Conservation (phyloP, 768 basidiomycete species). For the Agaricus sinodeliciosus region DNA sequence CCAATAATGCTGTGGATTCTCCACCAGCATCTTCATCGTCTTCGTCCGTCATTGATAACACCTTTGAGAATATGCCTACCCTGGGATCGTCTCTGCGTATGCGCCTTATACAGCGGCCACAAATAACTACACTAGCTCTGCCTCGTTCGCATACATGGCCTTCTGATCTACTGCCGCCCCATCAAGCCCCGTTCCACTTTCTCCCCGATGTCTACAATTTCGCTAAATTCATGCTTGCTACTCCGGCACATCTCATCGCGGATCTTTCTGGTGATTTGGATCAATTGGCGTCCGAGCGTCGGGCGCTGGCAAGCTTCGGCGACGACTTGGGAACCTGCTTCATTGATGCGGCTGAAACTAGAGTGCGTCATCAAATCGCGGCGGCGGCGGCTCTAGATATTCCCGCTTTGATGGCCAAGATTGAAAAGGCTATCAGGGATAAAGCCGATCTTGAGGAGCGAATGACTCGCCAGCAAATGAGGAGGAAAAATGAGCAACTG, state of each 20-base stretch:
- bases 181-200: constrained; percentile 94
- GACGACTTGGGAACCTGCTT: constrained; percentile 79
- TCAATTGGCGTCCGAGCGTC: constrained; percentile 66
- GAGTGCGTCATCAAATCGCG: constrained; percentile 72
- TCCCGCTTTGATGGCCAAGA: constrained; percentile 50
- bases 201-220: constrained; percentile 84
- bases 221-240: constrained; percentile 95
- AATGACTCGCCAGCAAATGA: constrained; percentile 22
- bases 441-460: constrained; percentile 48
- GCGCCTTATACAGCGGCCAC: constrained; percentile 89
- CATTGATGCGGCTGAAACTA: constrained; percentile 70
- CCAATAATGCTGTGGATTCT: constrained; percentile 25
- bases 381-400: constrained; percentile 76
- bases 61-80: constrained; percentile 34
- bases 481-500: constrained; percentile 23
- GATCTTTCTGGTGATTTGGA: constrained; percentile 71
- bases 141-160: constrained; percentile 93
- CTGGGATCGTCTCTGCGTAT: constrained; percentile 64
- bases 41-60: constrained; percentile 28
- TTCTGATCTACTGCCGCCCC: constrained; percentile 84
- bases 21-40: constrained; percentile 39
- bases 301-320: constrained; percentile 52
- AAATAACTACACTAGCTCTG: constrained; percentile 90
- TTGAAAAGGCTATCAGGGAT: constrained; percentile 57
- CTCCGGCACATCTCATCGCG: constrained; percentile 72